These are phyloP conservation scores for Corylus avellana DNA, from an alignment of 306 rosid species.

Conservation along the genomic window DNA sequence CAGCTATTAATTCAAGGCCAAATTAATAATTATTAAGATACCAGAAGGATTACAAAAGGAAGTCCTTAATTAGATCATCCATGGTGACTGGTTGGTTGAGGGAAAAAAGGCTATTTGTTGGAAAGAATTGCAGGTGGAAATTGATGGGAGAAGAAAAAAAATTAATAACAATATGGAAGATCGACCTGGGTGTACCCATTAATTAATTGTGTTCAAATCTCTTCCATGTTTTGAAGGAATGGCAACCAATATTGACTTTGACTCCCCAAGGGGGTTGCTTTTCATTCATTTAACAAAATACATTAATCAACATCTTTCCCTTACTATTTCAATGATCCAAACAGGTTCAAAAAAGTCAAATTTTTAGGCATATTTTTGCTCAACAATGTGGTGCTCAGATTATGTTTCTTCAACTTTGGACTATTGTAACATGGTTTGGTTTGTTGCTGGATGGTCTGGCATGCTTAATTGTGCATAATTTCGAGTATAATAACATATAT, in stretches of 20 bases:
- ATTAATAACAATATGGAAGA: neutral
- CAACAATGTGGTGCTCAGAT: neutral
- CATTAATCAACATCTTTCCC: neutral
- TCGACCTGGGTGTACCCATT: neutral
- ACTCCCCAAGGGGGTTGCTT: neutral
- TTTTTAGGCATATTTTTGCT: neutral
- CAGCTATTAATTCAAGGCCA: no score
- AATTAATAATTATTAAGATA: neutral
- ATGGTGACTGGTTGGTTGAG: neutral
- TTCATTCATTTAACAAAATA: neutral
- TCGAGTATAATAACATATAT: neutral
- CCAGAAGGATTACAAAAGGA: neutral
- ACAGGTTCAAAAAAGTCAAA: no score
- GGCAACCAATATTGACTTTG: neutral
- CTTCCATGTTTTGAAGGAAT: neutral
- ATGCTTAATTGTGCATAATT: neutral
- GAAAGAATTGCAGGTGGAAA: neutral
- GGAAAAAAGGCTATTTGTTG: neutral
- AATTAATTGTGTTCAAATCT: neutral
- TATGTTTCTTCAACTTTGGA: neutral
- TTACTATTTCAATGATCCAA: neutral
- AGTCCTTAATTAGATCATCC: neutral
- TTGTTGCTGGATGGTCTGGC: neutral
- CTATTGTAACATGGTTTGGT: neutral
- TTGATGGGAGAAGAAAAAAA: neutral